These are phyloP conservation scores for Achlya hypogyna DNA, from an alignment of 352 stramenopile species.

Conservation along the genomic window DNA sequence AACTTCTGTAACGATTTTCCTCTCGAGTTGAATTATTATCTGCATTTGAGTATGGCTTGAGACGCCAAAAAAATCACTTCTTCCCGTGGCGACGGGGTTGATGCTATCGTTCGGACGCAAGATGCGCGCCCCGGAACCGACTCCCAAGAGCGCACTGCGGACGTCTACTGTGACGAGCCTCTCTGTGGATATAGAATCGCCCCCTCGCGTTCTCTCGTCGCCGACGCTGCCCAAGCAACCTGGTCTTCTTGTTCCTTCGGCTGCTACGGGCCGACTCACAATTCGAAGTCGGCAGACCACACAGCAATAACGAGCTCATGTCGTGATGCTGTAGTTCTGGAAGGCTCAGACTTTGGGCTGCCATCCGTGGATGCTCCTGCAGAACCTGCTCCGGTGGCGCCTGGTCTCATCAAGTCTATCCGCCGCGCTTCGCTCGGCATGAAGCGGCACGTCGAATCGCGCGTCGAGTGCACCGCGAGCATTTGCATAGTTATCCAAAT, in stretches of 20 bases:
- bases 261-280: background rate
- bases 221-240: conserved; percentile 11
- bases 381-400: background rate
- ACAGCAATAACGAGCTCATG: background rate
- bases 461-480: background rate
- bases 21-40: background rate
- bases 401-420: conserved; percentile 7
- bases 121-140: no score
- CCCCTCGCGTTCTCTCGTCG: background rate
- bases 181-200: background rate
- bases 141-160: background rate
- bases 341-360: conserved; percentile 9
- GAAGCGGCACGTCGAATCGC: background rate
- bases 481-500: conserved; percentile 6
- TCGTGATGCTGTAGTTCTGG: background rate
- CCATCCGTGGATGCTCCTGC: background rate
- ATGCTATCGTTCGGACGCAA: conserved; percentile 1
- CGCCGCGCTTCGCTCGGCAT: background rate
- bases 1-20: background rate
- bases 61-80: no score
- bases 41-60: no score
- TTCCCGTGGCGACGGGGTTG: background rate
- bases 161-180: background rate
- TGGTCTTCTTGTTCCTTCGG: background rate
- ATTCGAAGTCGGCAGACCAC: conserved; percentile 2